Percentiles rank a stretch among this genome's conserved stretches.
Evolutionary conservation across 805 yeast species (phyloP).

Genomic region (Danielozyma ontarioensis): DNA sequence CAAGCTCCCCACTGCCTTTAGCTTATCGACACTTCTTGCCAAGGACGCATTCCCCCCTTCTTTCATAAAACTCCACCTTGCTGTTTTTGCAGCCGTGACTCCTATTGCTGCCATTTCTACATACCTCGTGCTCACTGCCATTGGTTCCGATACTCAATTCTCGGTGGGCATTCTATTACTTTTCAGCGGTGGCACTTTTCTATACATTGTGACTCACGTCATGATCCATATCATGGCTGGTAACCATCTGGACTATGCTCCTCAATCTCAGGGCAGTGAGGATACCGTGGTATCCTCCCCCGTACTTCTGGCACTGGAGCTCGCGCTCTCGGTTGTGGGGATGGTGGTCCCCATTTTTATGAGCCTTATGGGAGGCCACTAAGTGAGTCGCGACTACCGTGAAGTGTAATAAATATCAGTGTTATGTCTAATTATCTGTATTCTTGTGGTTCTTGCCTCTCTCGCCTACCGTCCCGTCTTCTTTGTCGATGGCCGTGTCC

Average conservation of each 20-base stretch:
- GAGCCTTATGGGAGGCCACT: background rate
- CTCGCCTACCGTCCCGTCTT: conserved; percentile 1
- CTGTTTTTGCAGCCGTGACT: conserved; percentile 52
- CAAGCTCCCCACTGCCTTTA: conserved; percentile 72
- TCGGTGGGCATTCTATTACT: conserved; percentile 52
- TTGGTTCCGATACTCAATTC: conserved; percentile 26
- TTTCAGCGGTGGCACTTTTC: conserved; percentile 67
- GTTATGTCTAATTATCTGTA: conserved; percentile 2
- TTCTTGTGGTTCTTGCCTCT: conserved; percentile 2
- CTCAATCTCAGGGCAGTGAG: background rate
- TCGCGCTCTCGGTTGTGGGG: conserved; percentile 5
- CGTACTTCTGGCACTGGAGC: background rate
- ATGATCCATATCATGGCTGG: background rate
- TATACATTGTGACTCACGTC: background rate
- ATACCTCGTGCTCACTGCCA: conserved; percentile 30
- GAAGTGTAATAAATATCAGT: conserved; percentile 1
- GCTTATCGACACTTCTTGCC: conserved; percentile 52
- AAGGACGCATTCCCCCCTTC: conserved; percentile 26
- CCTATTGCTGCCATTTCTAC: conserved; percentile 57
- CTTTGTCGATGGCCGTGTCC: conserved; percentile 5
- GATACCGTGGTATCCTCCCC: background rate
- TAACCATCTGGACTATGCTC: background rate
- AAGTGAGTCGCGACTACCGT: background rate
- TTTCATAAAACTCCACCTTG: conserved; percentile 41
- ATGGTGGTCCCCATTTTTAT: conserved; percentile 1